These are phyloP conservation scores for Lentinus brumalis DNA, from an alignment of 768 basidiomycete genomes.

Conservation along the genomic window DNA sequence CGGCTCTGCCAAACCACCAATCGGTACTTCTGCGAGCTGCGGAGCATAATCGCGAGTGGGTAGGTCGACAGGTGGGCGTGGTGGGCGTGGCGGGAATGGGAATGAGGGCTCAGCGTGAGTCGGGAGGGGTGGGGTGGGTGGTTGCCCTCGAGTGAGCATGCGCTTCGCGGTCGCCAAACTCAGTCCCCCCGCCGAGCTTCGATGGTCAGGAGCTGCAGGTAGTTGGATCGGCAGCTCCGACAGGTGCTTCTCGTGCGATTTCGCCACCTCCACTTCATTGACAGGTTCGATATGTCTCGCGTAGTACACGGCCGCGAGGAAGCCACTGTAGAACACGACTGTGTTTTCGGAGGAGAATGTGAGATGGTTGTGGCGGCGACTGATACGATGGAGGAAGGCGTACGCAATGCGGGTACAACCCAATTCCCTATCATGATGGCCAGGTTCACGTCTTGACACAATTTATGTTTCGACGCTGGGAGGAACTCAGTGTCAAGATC, in stretches of 20 bases:
- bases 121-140: too few species aligned
- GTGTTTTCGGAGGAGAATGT: neutral
- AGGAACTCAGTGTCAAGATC: neutral
- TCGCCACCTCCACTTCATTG: too few species aligned
- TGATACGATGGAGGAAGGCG: slow-evolving; percentile 24
- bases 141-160: too few species aligned
- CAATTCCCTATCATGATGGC: slow-evolving; percentile 55
- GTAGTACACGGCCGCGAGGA: slow-evolving; percentile 26
- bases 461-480: slow-evolving; percentile 31
- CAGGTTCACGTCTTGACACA: slow-evolving; percentile 49
- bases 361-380: neutral
- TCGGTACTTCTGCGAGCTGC: too few species aligned
- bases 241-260: slow-evolving; percentile 11
- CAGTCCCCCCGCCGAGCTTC: too few species aligned
- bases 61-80: too few species aligned
- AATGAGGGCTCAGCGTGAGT: too few species aligned
- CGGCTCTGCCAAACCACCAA: too few species aligned
- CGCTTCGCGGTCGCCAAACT: too few species aligned
- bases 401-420: slow-evolving; percentile 54
- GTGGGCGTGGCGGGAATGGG: too few species aligned
- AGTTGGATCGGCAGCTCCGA: slow-evolving; percentile 24
- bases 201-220: slow-evolving; percentile 1
- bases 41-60: too few species aligned
- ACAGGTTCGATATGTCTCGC: too few species aligned
- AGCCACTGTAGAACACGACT: slow-evolving; percentile 49